Conservation (phyloP, 148 eudicot species). For the Rhododendron williamsianum region DNA sequence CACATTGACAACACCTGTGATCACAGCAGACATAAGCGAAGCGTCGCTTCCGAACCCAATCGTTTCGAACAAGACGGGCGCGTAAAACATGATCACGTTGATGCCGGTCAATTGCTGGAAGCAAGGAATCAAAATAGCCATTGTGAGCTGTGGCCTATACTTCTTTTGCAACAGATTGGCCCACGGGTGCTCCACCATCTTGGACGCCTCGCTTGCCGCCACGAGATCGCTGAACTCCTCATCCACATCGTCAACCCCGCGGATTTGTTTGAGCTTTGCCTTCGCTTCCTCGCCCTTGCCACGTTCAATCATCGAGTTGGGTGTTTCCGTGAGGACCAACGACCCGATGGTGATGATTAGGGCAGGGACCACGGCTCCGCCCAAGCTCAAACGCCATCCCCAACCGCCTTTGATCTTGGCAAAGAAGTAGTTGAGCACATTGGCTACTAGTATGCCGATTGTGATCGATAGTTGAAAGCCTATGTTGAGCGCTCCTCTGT, state of each 20-base stretch:
- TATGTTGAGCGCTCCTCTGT: conserved; percentile 40
- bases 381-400: conserved; percentile 45
- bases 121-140: conserved; percentile 34
- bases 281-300: conserved; percentile 17
- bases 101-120: conserved; percentile 46
- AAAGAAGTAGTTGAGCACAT: conserved; percentile 34
- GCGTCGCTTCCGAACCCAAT: conserved; percentile 29
- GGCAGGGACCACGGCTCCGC: conserved; percentile 41
- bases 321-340: conserved; percentile 39
- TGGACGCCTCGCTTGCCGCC: conserved; percentile 23
- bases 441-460: conserved; percentile 30
- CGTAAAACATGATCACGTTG: conserved; percentile 40
- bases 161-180: conserved; percentile 21
- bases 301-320: conserved; percentile 34
- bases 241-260: conserved; percentile 26
- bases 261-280: conserved; percentile 16
- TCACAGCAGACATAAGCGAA: conserved; percentile 31
- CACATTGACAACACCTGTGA: conserved; percentile 29
- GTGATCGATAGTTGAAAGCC: conserved; percentile 40
- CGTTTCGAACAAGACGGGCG: conserved; percentile 35
- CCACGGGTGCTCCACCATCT: conserved; percentile 25
- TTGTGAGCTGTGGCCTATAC: conserved; percentile 34
- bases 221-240: conserved; percentile 33
- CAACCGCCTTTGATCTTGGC: conserved; percentile 29
- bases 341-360: conserved; percentile 29